Conservation (phyloP, 805 yeast species). For the Kodamaea nitidulidarum region DNA sequence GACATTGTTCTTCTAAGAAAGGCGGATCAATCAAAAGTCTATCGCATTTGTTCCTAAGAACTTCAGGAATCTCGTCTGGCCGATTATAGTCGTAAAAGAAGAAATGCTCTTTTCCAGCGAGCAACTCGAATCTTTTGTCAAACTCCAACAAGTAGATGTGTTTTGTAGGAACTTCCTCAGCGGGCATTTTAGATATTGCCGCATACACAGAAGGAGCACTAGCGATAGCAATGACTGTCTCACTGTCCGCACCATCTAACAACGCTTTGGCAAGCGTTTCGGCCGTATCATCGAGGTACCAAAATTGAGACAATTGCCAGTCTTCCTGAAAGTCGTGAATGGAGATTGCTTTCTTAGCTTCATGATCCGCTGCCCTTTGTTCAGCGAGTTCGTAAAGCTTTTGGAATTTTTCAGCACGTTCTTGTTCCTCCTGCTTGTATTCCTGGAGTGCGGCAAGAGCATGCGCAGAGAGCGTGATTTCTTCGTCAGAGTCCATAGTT, state of each 20-base stretch:
- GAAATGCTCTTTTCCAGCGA: conserved; percentile 67
- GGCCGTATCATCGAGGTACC: conserved; percentile 80
- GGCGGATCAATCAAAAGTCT: conserved; percentile 85
- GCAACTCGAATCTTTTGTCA: conserved; percentile 69
- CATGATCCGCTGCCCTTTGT: conserved; percentile 32
- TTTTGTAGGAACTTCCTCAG: conserved; percentile 53
- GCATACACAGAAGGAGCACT: conserved; percentile 94
- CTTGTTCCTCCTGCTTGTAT: conserved; percentile 61
- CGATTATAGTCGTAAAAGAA: conserved; percentile 69
- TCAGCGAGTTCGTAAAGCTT: conserved; percentile 56
- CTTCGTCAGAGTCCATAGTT: conserved; percentile 40
- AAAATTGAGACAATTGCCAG: conserved; percentile 92
- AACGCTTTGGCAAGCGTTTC: conserved; percentile 62
- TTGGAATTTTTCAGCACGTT: conserved; percentile 53
- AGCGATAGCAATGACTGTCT: conserved; percentile 69
- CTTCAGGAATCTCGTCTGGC: conserved; percentile 59
- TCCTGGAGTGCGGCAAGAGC: conserved; percentile 58
- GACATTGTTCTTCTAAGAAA: conserved; percentile 78
- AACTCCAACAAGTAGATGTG: conserved; percentile 73
- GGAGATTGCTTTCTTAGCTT: conserved; percentile 29
- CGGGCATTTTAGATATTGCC: conserved; percentile 57
- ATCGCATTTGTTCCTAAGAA: conserved; percentile 59
- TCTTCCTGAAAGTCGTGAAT: conserved; percentile 83
- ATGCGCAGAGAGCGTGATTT: conserved; percentile 43
- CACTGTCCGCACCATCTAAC: conserved; percentile 68